Evolutionary conservation across 108 stramenopile genomes (phyloP).

Genomic region (Nitzschia putrida): DNA sequence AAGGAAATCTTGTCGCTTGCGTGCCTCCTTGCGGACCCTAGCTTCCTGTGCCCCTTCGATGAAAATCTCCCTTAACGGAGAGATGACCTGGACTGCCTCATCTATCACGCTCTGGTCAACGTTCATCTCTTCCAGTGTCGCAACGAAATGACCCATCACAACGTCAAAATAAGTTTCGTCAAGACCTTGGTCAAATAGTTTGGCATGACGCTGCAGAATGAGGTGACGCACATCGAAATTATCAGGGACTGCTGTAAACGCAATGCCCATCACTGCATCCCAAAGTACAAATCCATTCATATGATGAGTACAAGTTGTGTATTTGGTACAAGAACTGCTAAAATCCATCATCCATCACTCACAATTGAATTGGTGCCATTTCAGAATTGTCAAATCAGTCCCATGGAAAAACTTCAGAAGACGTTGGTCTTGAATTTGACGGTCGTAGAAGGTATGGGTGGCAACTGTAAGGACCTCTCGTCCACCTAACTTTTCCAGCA

Average conservation of each 20-base stretch:
- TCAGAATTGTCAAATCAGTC: constrained; percentile 34
- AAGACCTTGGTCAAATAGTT: constrained; percentile 31
- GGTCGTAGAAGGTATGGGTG: constrained; percentile 43
- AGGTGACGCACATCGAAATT: constrained; percentile 35
- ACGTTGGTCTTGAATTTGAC: constrained; percentile 32
- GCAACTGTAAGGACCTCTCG: constrained; percentile 26
- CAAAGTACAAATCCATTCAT: not conserved
- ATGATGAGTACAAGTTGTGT: not conserved
- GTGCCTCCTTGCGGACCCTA: constrained; percentile 6
- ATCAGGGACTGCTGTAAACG: constrained; percentile 43
- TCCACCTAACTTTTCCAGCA: constrained; percentile 49
- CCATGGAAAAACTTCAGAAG: constrained; percentile 42
- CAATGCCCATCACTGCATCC: constrained; percentile 36
- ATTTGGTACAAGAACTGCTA: not conserved
- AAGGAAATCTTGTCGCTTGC: not conserved
- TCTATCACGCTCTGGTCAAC: constrained; percentile 27
- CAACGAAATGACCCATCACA: constrained; percentile 26
- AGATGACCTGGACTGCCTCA: constrained; percentile 26
- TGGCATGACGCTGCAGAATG: constrained; percentile 28
- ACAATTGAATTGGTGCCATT: constrained; percentile 40
- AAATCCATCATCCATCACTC: no score
- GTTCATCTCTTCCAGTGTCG: constrained; percentile 34
- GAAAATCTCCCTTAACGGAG: constrained; percentile 29
- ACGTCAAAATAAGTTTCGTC: constrained; percentile 22
- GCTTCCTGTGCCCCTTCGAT: constrained; percentile 36